Evolutionary conservation across 768 basidiomycete species (phyloP), one percentile per base, ranked within the genome.

Genomic region (Boletus speciosus): DNA sequence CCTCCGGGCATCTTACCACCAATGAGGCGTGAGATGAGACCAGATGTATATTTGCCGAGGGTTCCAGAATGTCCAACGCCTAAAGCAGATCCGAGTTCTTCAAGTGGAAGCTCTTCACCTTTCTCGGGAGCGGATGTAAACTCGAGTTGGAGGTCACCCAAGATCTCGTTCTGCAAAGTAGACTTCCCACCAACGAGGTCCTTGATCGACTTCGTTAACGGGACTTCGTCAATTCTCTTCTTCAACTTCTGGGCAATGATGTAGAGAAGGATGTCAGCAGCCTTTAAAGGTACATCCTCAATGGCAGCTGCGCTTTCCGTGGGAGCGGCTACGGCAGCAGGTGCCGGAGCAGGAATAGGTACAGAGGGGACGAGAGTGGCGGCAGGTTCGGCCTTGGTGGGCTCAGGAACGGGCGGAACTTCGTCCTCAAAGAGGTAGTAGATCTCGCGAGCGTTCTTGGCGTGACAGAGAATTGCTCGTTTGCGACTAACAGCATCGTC

Each of bases 1-100:
- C 96, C 96, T 69, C 97, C 97, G 32, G 97, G 97, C 92, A 99
- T 96, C 76, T 99, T 99, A 44, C 86, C 85, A 54, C 94, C 92
- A 48, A 98, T 80, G 67, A 98, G 80, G 52, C 97, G 91, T 29
- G 94, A 92, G 48, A 98, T 79, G 40, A 99, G 80, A 21, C 93
- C 87, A 42, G 82, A 87, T 12, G 90, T 90, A 74, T 98, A 93
- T 72, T 98, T 99, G 66, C 97, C 97, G 27, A 96, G 83, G 5
- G 78, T 66, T n/a, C 94, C 95, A 37, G 83, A 75, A 74, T 90
- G 91, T 6, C 94, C 94, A 50, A 83, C 77, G 10, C 81, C 78
- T 34, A 98, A 76, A 15, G 91, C 86, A 29, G 93, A 81, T 39
- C 94, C 97, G 10, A 99, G 85, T 68, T 99, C 97, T 62, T 98